A percentile compares a stretch with the other conserved stretches of the same genome.
These are phyloP conservation scores for Nothopassalora personata DNA, from an alignment of 2,329 filamentous ascomycete genomes.

Conservation along the genomic window DNA sequence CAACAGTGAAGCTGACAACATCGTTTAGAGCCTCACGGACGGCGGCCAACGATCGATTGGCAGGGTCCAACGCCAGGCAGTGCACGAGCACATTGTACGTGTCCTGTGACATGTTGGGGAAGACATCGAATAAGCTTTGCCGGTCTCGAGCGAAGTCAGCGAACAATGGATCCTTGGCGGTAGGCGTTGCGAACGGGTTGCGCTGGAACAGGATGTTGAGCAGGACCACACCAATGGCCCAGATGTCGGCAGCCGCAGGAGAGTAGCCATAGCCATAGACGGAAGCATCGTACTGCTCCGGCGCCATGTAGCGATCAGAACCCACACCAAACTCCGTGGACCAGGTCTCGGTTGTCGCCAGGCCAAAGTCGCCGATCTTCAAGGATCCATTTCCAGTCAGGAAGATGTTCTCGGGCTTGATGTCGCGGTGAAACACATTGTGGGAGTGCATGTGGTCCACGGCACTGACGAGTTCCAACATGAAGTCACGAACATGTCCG, in stretches of 20 bases:
- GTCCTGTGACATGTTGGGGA: conserved; percentile 97
- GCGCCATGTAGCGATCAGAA: conserved; percentile 98
- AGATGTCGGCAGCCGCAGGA: conserved; percentile 87
- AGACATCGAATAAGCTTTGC: conserved; percentile 95
- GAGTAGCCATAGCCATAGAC: conserved; percentile 71
- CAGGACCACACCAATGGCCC: conserved; percentile 94
- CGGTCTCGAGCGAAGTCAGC: conserved; percentile 89
- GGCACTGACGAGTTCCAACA: conserved; percentile 87
- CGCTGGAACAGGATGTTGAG: conserved; percentile 95
- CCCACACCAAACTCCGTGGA: conserved; percentile 90
- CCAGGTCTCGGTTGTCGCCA: conserved; percentile 85
- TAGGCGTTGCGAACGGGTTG: conserved; percentile 90
- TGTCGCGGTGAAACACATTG: conserved; percentile 92
- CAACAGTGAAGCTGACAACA: conserved; percentile 84
- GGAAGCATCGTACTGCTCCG: conserved; percentile 91
- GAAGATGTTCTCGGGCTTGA: conserved; percentile 99
- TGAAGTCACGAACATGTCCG: conserved; percentile 93
- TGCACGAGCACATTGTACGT: conserved; percentile 90
- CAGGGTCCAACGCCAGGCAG: conserved; percentile 85
- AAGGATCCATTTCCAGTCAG: conserved; percentile 77
- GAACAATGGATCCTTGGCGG: conserved; percentile 85
- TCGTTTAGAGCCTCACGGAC: conserved; percentile 73
- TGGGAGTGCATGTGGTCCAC: conserved; percentile 86
- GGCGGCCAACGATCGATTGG: conserved; percentile 74
- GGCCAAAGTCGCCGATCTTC: conserved; percentile 95